Evolutionary conservation across 139 green algal genomes (phyloP), one percentile per base, ranked within the genome.

Genomic region (Chlorella sp.): DNA sequence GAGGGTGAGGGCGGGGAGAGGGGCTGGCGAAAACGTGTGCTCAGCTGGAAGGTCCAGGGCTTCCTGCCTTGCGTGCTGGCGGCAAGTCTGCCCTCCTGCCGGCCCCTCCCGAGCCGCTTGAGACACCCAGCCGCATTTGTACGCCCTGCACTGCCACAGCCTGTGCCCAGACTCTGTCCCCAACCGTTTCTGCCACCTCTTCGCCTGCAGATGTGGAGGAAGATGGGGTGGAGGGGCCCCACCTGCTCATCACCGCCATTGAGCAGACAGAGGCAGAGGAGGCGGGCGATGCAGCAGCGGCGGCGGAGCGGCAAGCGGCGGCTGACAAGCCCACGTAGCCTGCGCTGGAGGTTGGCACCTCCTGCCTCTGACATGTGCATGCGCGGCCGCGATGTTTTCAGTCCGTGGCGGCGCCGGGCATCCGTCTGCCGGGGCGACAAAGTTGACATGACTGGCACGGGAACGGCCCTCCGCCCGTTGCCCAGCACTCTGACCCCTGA

Each of bases 191-290:
- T 70, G n/a, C 32, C 7, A 4, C 2, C 64, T 20, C 34, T 70
- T 41, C 0, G 19, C n/a, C 51, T 44, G 60, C 60, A 83, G 77
- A 83, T 43, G 77, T 74, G 28, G 77, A 83, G 11, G 77, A 24
- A 0, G 76, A 82, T 73, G 56, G n/a, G n/a, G n/a, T 46, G 5
- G 77, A 83, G 38, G 77, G 77, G 3, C 77, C 77, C 0, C 40
- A 83, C 20, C 77, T 83, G 77, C 77, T 83, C 11, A 83, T 83
- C 40, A 44, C 24, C 4, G 77, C 77, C 3, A 48, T 65, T 32
- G 26, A 67, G 79, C 43, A 76, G 19, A 41, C 34, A 19, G 79
- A 65, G 64, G 38, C 64, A 40, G 56, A 38, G 58, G 41, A 72
- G 30, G 38, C 24, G 13, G 40, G 22, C 14, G n/a, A 34, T 8